Evolutionary conservation across 2,329 filamentous ascomycete species (phyloP).

Genomic region (Diaporthe australafricana): DNA sequence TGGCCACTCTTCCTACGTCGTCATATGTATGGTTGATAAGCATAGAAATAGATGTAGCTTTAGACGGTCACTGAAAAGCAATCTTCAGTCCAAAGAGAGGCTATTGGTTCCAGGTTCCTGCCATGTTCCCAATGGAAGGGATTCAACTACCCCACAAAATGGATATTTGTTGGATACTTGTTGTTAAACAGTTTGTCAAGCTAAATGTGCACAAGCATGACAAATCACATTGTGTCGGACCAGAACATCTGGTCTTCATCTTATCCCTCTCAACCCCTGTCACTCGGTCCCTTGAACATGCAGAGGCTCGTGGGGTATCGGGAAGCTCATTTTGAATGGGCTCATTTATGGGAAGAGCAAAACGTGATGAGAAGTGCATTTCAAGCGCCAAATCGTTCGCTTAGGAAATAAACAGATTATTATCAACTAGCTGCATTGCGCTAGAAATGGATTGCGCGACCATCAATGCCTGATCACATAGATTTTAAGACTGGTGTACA

Average conservation of each 20-base stretch:
- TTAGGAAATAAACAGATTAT: neutral
- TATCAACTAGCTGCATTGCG: neutral
- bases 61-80: too few species aligned
- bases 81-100: neutral
- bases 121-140: neutral
- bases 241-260: neutral
- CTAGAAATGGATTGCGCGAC: too few species aligned
- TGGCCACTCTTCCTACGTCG: too few species aligned
- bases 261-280: neutral
- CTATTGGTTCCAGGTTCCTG: neutral
- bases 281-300: neutral
- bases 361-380: neutral
- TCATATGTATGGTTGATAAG: too few species aligned
- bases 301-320: neutral
- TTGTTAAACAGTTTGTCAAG: neutral
- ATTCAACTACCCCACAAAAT: neutral
- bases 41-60: too few species aligned
- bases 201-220: neutral
- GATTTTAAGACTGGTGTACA: neutral
- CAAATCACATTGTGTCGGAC: neutral
- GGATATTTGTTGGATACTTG: too few species aligned
- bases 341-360: neutral
- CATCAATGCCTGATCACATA: too few species aligned
- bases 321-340: conserved; percentile 8
- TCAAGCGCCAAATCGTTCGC: neutral